These are phyloP conservation scores for Sicyos edulis DNA, from an alignment of 306 rosid genomes.

Conservation along the genomic window DNA sequence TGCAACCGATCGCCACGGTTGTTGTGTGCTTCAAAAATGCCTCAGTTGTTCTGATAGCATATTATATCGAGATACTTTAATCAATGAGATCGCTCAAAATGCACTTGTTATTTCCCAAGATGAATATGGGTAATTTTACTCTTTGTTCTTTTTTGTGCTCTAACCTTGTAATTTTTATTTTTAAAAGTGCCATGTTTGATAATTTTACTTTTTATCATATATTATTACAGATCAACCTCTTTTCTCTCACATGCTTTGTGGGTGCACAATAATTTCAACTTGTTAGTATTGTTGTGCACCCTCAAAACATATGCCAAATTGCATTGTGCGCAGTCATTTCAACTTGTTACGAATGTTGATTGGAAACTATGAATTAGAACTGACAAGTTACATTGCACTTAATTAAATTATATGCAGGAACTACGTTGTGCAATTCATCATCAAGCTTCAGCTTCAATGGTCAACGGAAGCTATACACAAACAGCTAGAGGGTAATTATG, in stretches of 20 bases:
- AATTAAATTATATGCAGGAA: slow-evolving; percentile 35
- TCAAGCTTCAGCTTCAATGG: slow-evolving; percentile 39
- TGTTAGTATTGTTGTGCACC: too few relatives aligned
- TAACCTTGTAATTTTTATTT: neutral
- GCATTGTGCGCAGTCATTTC: too few relatives aligned
- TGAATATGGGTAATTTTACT: slow-evolving; percentile 42
- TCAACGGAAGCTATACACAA: slow-evolving; percentile 31
- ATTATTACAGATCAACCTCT: neutral
- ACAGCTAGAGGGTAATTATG: slow-evolving; percentile 42
- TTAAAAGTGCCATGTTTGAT: neutral
- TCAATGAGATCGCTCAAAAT: slow-evolving; percentile 37
- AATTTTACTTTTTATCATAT: neutral
- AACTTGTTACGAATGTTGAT: neutral
- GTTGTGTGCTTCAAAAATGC: slow-evolving; percentile 54
- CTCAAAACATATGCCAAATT: too few relatives aligned
- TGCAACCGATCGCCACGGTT: slow-evolving; percentile 52
- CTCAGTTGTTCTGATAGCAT: slow-evolving; percentile 35
- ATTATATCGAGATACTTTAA: slow-evolving; percentile 29
- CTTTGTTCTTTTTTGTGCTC: neutral
- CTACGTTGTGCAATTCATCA: slow-evolving; percentile 54
- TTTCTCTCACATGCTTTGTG: neutral
- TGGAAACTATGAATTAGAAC: slow-evolving; percentile 15
- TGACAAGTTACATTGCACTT: neutral
- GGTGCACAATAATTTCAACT: neutral
- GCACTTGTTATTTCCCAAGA: slow-evolving; percentile 48